A percentile compares a stretch with the other conserved stretches of the same genome.
phyloP scores from a whole-genome alignment of 225 moss, liverwort and hornwort genomes.

The Pseudisothecium myosuroides region DNA sequence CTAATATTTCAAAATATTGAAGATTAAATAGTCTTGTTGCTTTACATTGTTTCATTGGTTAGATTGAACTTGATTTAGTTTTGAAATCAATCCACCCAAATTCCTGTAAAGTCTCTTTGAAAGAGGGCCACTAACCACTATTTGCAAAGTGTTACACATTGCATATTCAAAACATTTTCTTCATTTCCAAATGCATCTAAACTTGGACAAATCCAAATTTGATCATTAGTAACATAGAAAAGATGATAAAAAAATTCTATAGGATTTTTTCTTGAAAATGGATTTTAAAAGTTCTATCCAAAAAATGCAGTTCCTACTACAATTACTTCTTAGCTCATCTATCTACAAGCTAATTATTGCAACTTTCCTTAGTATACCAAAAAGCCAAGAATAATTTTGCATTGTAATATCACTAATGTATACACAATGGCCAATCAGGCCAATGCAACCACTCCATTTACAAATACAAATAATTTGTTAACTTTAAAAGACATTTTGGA shows the following conservation, averaged over 20 bases:
- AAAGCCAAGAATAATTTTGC: not conserved
- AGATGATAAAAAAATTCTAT: not conserved
- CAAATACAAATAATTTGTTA: not conserved
- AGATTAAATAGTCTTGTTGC: not conserved
- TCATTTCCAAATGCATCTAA: not conserved
- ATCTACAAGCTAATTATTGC: not conserved
- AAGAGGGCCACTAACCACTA: too few relatives aligned
- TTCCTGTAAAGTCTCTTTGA: not conserved
- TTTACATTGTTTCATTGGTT: not conserved
- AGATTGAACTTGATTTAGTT: not conserved
- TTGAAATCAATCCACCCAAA: not conserved
- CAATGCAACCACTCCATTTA: not conserved
- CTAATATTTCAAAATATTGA: not conserved
- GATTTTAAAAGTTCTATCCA: not conserved
- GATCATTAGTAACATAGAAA: not conserved
- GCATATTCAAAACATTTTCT: not conserved
- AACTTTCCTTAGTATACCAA: not conserved
- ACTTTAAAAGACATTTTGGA: not conserved
- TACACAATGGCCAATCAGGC: not conserved
- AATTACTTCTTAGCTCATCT: not conserved
- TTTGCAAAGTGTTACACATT: not conserved
- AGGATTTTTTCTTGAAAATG: fast-evolving
- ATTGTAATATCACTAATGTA: not conserved
- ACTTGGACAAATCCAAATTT: not conserved
- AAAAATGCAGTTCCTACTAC: not conserved